Conservation (phyloP, 2,329 filamentous ascomycete genomes). For the Aspergillus piperis region DNA sequence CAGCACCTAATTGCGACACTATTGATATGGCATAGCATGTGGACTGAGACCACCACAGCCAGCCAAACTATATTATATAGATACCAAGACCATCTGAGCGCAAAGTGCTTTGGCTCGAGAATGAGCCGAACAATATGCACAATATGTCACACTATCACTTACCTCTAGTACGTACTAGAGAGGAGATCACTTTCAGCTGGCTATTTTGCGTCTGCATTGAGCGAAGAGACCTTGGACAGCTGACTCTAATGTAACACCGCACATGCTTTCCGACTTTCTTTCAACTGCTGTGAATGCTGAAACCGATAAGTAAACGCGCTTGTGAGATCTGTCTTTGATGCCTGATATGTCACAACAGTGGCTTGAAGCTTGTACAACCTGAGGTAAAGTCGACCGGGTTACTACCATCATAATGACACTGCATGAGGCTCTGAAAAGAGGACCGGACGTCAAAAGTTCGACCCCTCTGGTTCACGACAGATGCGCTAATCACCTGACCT, state of each 20-base stretch:
- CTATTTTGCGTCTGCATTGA: neutral
- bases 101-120: neutral
- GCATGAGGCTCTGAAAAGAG: too few species aligned
- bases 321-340: neutral
- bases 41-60: neutral
- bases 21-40: neutral
- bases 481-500: neutral
- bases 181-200: neutral
- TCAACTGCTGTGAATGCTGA: too few species aligned
- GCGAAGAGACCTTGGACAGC: neutral
- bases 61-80: neutral
- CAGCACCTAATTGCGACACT: neutral
- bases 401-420: too few species aligned
- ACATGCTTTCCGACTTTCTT: neutral
- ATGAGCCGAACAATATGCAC: neutral
- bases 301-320: neutral
- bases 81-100: too few species aligned
- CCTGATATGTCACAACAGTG: neutral
- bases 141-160: neutral
- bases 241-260: neutral
- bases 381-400: too few species aligned
- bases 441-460: too few species aligned
- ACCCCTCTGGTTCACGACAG: too few species aligned
- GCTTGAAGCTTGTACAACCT: too few species aligned
- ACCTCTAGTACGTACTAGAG: neutral